Base-by-base conservation (phyloP, 225 moss, liverwort and hornwort species). In the Polytrichum formosum region DNA sequence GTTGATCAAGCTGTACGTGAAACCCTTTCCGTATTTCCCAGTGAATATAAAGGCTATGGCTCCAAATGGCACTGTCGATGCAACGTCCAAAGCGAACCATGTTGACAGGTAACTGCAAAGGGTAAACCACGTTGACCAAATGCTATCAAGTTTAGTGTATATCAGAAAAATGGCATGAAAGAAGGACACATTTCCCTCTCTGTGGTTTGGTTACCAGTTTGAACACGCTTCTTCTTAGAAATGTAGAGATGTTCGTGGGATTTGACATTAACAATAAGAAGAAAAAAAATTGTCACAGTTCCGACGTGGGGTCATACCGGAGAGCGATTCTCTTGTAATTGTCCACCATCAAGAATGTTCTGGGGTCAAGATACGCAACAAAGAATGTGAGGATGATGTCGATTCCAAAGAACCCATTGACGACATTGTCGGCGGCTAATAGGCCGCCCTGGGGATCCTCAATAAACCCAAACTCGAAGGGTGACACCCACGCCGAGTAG, bases 391-490 rank as follows among this genome's bases (percentile, higher is more conserved):
- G 0, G 18, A 75, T 28, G 54, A 98, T 98, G 69, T 98, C 97
- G 21, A 92, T 76, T 65, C 84, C 84, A 27, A 98, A 98, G 67
- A 92, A 80, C 30, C 80, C 81, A 79, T 94, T 91, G 29, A 94
- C 87, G 6, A 83, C 19, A n/a, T 88, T 91, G 78, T 98, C 97
- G 65, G 78, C 0, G 6, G 77, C 56, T 56, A 83, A 66, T 17
- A 98, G 72, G 53, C 81, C 75, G 29, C 78, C 74, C 54, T 55
- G 60, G 37, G 91, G 92, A 30, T 61, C 54, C 16, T 84, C 73
- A 16, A 98, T 19, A 30, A 94, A 98, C 23, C 95, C 93, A 55
- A 93, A 93, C 73, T 93, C 92, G 54, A 95, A 95, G 10, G 92
- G 95, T 7, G 95, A 68, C 33, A 88, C 91, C 91, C 92, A 95